phyloP scores from a whole-genome alignment of 148 eudicot species.

The Rhododendron williamsianum region DNA sequence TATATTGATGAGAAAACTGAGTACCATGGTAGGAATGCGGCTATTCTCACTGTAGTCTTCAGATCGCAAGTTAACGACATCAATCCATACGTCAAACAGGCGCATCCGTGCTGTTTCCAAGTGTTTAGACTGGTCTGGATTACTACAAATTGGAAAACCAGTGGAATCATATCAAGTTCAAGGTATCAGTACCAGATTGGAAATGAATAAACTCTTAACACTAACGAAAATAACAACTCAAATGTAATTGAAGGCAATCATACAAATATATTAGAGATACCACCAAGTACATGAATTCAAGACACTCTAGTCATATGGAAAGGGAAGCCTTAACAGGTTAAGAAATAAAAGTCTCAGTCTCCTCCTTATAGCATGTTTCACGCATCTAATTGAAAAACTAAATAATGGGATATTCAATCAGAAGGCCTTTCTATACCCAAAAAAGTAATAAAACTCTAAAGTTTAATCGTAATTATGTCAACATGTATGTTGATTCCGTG shows the following conservation, averaged over 20 bases:
- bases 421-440: not conserved
- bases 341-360: not conserved
- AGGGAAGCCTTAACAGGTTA: not conserved
- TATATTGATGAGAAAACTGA: not conserved
- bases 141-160: slow-evolving; percentile 46
- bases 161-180: slow-evolving; percentile 1
- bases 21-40: slow-evolving; percentile 95
- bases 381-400: not conserved
- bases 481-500: no score
- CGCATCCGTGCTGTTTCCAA: slow-evolving; percentile 98
- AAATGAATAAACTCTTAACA: not conserved
- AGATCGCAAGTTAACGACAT: slow-evolving; percentile 87
- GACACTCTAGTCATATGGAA: not conserved
- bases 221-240: not conserved
- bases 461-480: no score
- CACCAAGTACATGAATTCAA: slow-evolving; percentile 3
- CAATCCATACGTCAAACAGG: slow-evolving; percentile 76
- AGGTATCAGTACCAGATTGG: not conserved
- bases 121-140: slow-evolving; percentile 98
- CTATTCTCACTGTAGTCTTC: slow-evolving; percentile 91
- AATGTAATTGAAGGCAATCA: not conserved
- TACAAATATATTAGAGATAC: not conserved
- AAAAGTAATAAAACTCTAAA: not conserved
- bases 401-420: not conserved
- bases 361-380: not conserved